Evolutionary conservation across 2,329 filamentous ascomycete genomes (phyloP).

Genomic region (Pseudocercospora ulei): DNA sequence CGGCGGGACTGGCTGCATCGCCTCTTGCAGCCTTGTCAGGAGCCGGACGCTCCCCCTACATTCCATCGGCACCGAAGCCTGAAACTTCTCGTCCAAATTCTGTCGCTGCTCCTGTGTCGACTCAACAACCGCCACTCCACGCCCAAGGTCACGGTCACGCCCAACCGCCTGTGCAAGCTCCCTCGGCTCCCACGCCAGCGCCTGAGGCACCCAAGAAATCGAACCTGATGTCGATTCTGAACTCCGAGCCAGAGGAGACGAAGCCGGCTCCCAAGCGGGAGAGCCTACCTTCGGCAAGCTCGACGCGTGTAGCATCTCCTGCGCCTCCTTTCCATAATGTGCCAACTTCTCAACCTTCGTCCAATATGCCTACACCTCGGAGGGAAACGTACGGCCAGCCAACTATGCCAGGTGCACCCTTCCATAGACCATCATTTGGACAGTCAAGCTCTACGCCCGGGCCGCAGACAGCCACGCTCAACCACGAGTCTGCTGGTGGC

Average conservation of each 20-base stretch:
- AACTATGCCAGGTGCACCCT: slow-evolving; percentile 24
- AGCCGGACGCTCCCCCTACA: slow-evolving; percentile 20
- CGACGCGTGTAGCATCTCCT: slow-evolving; percentile 25
- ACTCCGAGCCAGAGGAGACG: slow-evolving; percentile 30
- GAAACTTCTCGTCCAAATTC: slow-evolving; percentile 30
- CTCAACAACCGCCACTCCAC: slow-evolving; percentile 15
- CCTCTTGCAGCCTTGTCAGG: slow-evolving; percentile 19
- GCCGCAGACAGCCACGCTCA: slow-evolving; percentile 20
- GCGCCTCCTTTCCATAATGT: slow-evolving; percentile 19
- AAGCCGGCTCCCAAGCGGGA: slow-evolving; percentile 29
- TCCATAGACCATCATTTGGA: slow-evolving; percentile 23
- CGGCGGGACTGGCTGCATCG: slow-evolving; percentile 13
- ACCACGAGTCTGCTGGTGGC: slow-evolving; percentile 26
- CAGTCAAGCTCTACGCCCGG: slow-evolving; percentile 22
- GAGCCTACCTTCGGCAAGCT: slow-evolving; percentile 21
- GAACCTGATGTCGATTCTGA: slow-evolving; percentile 33
- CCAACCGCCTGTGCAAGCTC: slow-evolving; percentile 20
- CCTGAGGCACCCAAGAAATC: slow-evolving; percentile 35
- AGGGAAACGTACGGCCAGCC: slow-evolving; percentile 29
- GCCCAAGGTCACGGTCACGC: slow-evolving; percentile 14
- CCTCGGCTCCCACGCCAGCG: slow-evolving; percentile 24
- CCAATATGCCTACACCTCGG: slow-evolving; percentile 19
- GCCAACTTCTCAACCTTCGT: slow-evolving; percentile 19
- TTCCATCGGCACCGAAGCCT: slow-evolving; percentile 30
- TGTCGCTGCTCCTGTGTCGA: slow-evolving; percentile 18